A percentile compares a stretch with the other conserved stretches of the same genome.
Conservation (phyloP, 2,329 filamentous ascomycete species). For the Sporothrix globosa region DNA sequence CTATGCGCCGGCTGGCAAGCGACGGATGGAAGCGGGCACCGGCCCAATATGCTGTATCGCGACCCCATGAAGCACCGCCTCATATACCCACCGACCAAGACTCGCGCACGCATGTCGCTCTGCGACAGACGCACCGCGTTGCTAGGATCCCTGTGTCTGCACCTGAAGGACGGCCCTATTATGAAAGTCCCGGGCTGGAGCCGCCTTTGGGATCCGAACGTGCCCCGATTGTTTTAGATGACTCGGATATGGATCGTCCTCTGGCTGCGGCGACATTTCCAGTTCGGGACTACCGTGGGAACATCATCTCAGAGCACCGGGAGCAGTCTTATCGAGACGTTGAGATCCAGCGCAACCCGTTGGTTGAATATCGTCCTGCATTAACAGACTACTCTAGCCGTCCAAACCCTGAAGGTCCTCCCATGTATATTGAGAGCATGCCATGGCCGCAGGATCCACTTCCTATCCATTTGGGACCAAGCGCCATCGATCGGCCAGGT, state of each 20-base stretch:
- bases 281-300: slow-evolving; percentile 20
- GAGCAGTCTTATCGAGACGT: background rate
- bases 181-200: background rate
- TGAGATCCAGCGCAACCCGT: background rate
- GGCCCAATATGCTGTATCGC: background rate
- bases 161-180: background rate
- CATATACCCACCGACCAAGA: background rate
- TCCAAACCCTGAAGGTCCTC: background rate
- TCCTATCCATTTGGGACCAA: background rate
- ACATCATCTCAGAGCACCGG: background rate
- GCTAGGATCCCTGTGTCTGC: background rate
- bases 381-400: background rate
- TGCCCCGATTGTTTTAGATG: slow-evolving; percentile 19
- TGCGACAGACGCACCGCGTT: background rate
- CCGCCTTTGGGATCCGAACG: background rate
- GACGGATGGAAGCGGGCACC: background rate
- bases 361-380: background rate
- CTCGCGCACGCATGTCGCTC: background rate
- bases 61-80: background rate
- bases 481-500: background rate
- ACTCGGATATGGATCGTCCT: background rate
- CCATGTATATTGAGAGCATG: background rate
- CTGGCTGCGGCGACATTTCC: background rate
- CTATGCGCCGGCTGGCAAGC: background rate
- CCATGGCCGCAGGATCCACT: background rate